Base-by-base conservation (phyloP, 2,329 filamentous ascomycete genomes). In the Penicillium verrucosum region DNA sequence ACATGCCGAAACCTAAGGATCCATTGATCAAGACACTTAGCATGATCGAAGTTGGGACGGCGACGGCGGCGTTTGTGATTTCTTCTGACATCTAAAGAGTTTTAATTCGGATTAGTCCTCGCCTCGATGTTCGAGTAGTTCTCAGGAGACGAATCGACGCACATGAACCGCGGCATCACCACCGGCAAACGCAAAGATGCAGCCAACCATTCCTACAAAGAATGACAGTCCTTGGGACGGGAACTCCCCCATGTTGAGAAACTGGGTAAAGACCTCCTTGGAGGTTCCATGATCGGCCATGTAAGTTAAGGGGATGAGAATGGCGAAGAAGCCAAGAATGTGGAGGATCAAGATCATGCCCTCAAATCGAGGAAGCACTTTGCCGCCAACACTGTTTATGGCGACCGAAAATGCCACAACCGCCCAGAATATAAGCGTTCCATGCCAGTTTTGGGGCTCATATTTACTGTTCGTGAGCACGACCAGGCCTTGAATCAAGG, bases 241-340 rank as follows among this genome's bases (percentile, higher is more conserved):
- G 76, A 78, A 83, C 4, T 67, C 68, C 0, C 79, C 80, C 16
- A 66, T 55, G 54, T 83, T 81, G 21, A 73, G 69, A 59, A 83
- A 82, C 1, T 73, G 67, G 4, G 76, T 76, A 56, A 83, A 81
- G 0, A 81, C 77, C 4, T 74, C 71, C 14, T 73, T 64, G 0
- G 77, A 70, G 18, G 73, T 71, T 40, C 75, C 72, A 9, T 72
- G 70, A 1, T 77, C 74, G 0, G 76, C 75, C 52, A 79, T 69
- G 1, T 75, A 71, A 58, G 75, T 71, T 4, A 82, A 65, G 0
- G 78, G 73, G 25, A 82, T 77, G 11, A 83, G 66, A 53, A 82
- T 78, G 0, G 76, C 80, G 55, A 83, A 80, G 64, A 82, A 80
- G 4, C 81, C 81, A 14, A 79, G 64, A n/a, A 82, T 69, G 55